These are phyloP conservation scores for Choiromyces venosus DNA, from an alignment of 495 filamentous ascomycete genomes.

Conservation along the genomic window DNA sequence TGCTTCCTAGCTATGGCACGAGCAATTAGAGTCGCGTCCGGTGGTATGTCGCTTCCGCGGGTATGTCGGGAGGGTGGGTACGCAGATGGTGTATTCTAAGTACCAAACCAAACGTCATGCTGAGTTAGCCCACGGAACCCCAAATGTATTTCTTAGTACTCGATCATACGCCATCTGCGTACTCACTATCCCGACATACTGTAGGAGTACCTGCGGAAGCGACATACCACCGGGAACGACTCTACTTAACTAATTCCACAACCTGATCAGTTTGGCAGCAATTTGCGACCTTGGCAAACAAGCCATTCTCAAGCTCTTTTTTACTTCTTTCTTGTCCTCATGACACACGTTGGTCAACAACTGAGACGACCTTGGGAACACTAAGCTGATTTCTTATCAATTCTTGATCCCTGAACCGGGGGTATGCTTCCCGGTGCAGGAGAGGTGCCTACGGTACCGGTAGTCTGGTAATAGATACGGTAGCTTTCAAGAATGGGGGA, in stretches of 20 bases:
- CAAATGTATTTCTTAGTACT: too few species aligned
- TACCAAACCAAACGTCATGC: too few species aligned
- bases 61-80: too few species aligned
- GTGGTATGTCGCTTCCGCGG: too few species aligned
- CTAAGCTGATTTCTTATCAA: background rate
- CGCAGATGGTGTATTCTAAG: too few species aligned
- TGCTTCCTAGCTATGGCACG: background rate
- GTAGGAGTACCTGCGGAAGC: too few species aligned
- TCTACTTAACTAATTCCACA: background rate
- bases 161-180: too few species aligned
- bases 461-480: background rate
- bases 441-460: background rate
- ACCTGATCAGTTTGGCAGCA: background rate
- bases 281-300: background rate
- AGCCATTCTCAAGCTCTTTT: background rate
- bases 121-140: too few species aligned
- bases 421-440: background rate
- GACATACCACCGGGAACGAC: too few species aligned
- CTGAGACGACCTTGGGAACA: background rate
- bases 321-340: background rate
- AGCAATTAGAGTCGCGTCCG: too few species aligned
- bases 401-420: background rate
- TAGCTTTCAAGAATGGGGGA: background rate
- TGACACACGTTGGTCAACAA: background rate
- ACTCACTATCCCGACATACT: too few species aligned